Conservation (phyloP, 2,329 filamentous ascomycete species). For the Exophiala sideris region DNA sequence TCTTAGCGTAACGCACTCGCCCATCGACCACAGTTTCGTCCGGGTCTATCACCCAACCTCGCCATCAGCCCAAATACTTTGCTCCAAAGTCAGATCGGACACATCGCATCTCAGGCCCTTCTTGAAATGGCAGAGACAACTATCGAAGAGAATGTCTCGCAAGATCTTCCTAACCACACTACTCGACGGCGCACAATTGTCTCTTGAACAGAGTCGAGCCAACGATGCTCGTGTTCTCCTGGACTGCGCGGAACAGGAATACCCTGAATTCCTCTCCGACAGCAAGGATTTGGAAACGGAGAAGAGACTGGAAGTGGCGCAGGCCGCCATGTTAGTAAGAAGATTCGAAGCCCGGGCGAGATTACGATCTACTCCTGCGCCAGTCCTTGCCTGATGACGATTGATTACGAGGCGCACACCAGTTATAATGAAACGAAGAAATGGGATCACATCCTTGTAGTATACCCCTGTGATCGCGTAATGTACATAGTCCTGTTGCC, state of each 20-base stretch:
- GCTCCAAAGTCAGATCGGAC: background rate
- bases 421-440: background rate
- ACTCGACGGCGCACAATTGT: conserved; percentile 39
- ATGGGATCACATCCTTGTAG: no score
- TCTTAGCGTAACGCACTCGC: conserved; percentile 7
- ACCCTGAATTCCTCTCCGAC: conserved; percentile 19
- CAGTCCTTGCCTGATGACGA: background rate
- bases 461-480: no score
- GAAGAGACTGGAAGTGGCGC: conserved; percentile 13
- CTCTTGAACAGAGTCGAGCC: conserved; percentile 32
- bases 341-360: background rate
- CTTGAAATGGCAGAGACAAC: conserved; percentile 14
- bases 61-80: conserved; percentile 30
- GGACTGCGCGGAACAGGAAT: conserved; percentile 23
- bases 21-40: conserved; percentile 32
- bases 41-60: conserved; percentile 38
- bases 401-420: background rate
- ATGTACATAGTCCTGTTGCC: no score
- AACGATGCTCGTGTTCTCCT: conserved; percentile 20
- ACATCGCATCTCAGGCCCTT: conserved; percentile 27
- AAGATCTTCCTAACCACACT: conserved; percentile 35
- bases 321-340: background rate
- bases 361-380: background rate
- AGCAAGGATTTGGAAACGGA: conserved; percentile 3
- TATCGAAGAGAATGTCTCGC: conserved; percentile 19